Conservation (phyloP, 208 protist species). For the Herpetomonas samuelpessoai region DNA sequence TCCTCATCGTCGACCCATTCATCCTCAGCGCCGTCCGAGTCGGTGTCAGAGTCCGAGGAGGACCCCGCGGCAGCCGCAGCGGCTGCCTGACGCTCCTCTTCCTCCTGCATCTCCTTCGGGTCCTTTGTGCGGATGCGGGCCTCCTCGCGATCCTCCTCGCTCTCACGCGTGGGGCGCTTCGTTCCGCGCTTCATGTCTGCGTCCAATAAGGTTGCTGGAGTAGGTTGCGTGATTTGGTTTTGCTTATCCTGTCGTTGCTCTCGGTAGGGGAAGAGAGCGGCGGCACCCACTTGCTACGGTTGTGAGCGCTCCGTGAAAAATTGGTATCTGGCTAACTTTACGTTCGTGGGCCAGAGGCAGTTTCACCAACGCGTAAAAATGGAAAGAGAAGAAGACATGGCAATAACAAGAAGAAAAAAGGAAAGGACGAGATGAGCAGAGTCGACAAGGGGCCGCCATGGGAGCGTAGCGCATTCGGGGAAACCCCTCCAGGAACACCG, state of each 20-base stretch:
- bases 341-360: background rate
- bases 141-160: slow-evolving; percentile 21
- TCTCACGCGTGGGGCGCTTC: slow-evolving; percentile 45
- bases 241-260: background rate
- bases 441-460: too few relatives aligned
- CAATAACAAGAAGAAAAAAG: too few relatives aligned
- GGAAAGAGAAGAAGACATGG: slow-evolving; percentile 9
- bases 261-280: background rate
- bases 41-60: slow-evolving; percentile 15
- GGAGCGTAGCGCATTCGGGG: too few relatives aligned
- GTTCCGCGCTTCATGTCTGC: slow-evolving; percentile 20
- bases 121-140: slow-evolving; percentile 33
- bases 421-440: too few relatives aligned
- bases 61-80: slow-evolving; percentile 2
- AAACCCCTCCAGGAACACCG: too few relatives aligned
- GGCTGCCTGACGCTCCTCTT: slow-evolving; percentile 31
- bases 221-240: slow-evolving; percentile 7
- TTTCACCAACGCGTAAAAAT: background rate
- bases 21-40: slow-evolving; percentile 30
- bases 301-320: too few relatives aligned
- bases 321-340: background rate
- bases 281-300: background rate
- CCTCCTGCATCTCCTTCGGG: slow-evolving; percentile 30
- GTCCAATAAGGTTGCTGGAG: background rate
- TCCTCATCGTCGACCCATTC: slow-evolving; percentile 45